A percentile compares a stretch with the other conserved stretches of the same genome.
These are phyloP conservation scores for Steccherinum ochraceum DNA, from an alignment of 768 basidiomycete species.

Conservation along the genomic window DNA sequence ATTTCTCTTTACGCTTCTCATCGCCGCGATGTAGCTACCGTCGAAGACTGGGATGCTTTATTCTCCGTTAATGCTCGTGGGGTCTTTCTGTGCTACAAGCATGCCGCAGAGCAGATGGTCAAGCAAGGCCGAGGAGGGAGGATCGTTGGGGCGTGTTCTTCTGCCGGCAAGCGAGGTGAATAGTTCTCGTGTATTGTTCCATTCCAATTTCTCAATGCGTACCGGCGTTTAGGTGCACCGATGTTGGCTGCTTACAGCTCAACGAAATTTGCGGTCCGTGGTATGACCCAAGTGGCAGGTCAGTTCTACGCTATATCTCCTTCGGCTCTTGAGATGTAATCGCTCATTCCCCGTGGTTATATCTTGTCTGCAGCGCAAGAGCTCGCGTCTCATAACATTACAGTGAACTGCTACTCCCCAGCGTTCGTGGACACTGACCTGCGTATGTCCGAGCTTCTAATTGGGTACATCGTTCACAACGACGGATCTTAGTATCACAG, in stretches of 20 bases:
- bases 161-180: not conserved
- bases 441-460: slow-evolving; percentile 5
- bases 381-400: slow-evolving; percentile 19
- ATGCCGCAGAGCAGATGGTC: slow-evolving; percentile 35
- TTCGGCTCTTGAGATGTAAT: too few species aligned
- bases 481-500: not conserved
- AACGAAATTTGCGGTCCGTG: slow-evolving; percentile 24
- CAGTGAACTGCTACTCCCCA: slow-evolving; percentile 24
- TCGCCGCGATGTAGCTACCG: slow-evolving; percentile 19
- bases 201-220: too few species aligned
- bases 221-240: not conserved
- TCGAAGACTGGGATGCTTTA: slow-evolving; percentile 27
- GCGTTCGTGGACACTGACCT: slow-evolving; percentile 17
- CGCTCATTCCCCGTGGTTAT: not conserved
- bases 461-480: not conserved
- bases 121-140: slow-evolving; percentile 33
- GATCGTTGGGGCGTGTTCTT: slow-evolving; percentile 25
- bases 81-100: slow-evolving; percentile 33
- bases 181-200: too few species aligned
- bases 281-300: slow-evolving; percentile 21
- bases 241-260: slow-evolving; percentile 16
- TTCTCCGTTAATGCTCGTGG: slow-evolving; percentile 34
- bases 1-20: too few species aligned
- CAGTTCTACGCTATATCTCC: too few species aligned
- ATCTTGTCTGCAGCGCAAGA: slow-evolving; percentile 16